These are phyloP conservation scores for Stachybotrys echinatus DNA, from an alignment of 2,329 filamentous ascomycete genomes.

Conservation along the genomic window DNA sequence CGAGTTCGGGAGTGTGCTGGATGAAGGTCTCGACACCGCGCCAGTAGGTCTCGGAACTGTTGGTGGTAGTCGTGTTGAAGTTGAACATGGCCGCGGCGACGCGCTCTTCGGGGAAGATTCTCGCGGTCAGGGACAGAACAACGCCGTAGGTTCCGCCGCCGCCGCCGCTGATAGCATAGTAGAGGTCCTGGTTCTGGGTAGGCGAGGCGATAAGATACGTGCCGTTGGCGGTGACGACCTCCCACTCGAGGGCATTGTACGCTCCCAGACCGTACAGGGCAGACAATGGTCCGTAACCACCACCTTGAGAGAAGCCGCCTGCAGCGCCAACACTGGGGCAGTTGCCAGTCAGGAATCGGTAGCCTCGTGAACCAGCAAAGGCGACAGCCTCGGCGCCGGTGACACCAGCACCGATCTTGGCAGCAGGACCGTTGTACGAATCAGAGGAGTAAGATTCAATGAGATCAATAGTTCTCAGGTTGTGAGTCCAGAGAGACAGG, in stretches of 20 bases:
- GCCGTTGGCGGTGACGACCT: constrained; percentile 51
- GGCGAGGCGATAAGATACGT: constrained; percentile 40
- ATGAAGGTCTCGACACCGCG: not conserved
- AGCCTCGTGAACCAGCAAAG: constrained; percentile 37
- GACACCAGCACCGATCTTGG: constrained; percentile 51
- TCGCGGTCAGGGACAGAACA: constrained; percentile 49
- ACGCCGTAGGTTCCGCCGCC: constrained; percentile 55
- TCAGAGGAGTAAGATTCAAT: constrained; percentile 34
- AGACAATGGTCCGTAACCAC: constrained; percentile 50
- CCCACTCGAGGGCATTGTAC: constrained; percentile 51
- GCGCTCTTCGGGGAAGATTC: constrained; percentile 37
- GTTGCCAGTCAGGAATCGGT: constrained; percentile 49
- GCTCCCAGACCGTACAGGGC: constrained; percentile 53
- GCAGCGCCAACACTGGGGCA: constrained; percentile 50
- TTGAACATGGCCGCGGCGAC: constrained; percentile 7
- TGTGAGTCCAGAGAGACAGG: constrained; percentile 33
- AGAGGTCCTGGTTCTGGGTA: constrained; percentile 48
- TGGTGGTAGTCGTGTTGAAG: not conserved
- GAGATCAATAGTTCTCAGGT: constrained; percentile 30
- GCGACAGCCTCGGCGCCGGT: constrained; percentile 39
- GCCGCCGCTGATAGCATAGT: constrained; percentile 58
- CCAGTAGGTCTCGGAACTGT: not conserved
- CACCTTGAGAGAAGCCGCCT: constrained; percentile 57
- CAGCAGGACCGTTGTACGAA: constrained; percentile 42
- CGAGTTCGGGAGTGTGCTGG: not conserved